A percentile compares a stretch with the other conserved stretches of the same genome.
Evolutionary conservation across 305 asterid genomes (phyloP).

Genomic region (Rubia balearica): DNA sequence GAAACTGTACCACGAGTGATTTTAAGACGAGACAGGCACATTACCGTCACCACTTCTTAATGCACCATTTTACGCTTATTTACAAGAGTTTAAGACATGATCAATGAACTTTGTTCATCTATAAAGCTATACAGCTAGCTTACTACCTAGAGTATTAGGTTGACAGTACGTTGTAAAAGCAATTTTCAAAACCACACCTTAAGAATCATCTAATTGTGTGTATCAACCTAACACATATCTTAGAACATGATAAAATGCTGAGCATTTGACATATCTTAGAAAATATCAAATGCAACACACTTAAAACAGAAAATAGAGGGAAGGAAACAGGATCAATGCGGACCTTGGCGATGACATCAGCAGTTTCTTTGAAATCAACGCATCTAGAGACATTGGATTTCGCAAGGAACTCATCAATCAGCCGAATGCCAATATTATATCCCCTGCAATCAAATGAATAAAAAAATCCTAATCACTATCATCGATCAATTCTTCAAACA

Average conservation of each 20-base stretch:
- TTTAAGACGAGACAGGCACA: neutral
- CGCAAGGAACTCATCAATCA: slow-evolving; percentile 86
- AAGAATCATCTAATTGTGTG: neutral
- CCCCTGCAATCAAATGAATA: slow-evolving; percentile 48
- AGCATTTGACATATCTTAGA: neutral
- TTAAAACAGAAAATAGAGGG: neutral
- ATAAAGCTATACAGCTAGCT: neutral
- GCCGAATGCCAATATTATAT: slow-evolving; percentile 74
- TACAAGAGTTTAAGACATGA: neutral
- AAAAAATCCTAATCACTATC: slow-evolving; percentile 10
- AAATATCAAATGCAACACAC: neutral
- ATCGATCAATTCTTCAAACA: neutral
- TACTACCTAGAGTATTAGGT: neutral
- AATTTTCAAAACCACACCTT: neutral
- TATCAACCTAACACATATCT: neutral
- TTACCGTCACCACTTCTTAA: neutral
- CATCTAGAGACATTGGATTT: slow-evolving; percentile 86
- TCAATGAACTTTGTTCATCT: neutral
- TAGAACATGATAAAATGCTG: neutral
- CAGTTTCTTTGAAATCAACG: slow-evolving; percentile 90
- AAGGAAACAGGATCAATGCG: neutral
- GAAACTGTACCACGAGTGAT: neutral
- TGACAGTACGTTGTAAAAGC: neutral
- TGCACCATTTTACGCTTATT: neutral
- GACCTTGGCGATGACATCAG: slow-evolving; percentile 96